Evolutionary conservation across 2,329 filamentous ascomycete species (phyloP).

Genomic region (Sporothrix variecibatus): DNA sequence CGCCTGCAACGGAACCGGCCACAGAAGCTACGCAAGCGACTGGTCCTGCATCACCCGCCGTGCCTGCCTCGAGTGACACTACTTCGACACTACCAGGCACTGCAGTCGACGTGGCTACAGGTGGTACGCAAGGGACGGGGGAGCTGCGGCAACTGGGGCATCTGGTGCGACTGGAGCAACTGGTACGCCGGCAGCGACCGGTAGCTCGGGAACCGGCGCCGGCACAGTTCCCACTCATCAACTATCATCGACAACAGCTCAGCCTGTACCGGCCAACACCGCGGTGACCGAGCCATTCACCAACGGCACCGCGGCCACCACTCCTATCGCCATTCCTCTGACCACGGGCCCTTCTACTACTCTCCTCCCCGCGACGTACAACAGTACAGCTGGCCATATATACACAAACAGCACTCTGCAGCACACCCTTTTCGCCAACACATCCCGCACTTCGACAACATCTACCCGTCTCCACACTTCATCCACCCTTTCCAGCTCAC

Average conservation of each 20-base stretch:
- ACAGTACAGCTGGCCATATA: constrained; percentile 5
- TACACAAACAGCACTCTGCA: constrained; percentile 23
- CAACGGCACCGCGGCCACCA: constrained; percentile 10
- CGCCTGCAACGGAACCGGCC: neutral
- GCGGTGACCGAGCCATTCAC: constrained; percentile 8
- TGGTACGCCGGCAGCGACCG: neutral
- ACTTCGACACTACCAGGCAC: neutral
- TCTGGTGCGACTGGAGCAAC: neutral
- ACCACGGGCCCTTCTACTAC: constrained; percentile 20
- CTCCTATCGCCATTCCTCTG: constrained; percentile 14
- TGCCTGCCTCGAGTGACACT: neutral
- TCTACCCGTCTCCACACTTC: constrained; percentile 23
- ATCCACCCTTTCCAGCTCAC: constrained; percentile 26
- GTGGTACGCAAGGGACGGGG: constrained; percentile 6
- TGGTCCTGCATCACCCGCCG: neutral
- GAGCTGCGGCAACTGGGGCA: neutral
- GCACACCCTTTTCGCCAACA: constrained; percentile 34
- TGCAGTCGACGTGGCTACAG: neutral
- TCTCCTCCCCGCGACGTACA: neutral
- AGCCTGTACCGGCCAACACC: neutral
- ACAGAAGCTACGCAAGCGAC: neutral
- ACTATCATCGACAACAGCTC: constrained; percentile 15
- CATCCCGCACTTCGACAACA: constrained; percentile 32
- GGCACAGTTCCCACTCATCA: neutral
- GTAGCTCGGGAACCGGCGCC: neutral